A percentile compares a stretch with the other conserved stretches of the same genome.
phyloP scores from a whole-genome alignment of 805 yeast genomes.

The Torulaspora gathmanii region DNA sequence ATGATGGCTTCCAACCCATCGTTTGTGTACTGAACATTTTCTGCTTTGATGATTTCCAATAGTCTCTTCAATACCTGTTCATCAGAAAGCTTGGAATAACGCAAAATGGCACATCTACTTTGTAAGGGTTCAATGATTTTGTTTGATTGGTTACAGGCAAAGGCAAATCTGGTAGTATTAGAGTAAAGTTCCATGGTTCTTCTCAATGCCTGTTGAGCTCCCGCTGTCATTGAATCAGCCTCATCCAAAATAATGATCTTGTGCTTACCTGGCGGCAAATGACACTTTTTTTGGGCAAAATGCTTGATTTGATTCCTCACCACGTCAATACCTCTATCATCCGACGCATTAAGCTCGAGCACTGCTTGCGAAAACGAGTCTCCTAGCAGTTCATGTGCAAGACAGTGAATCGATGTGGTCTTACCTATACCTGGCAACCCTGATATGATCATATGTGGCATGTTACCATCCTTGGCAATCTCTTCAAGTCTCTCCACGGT shows the following conservation, averaged over 20 bases:
- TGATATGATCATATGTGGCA: conserved; percentile 95
- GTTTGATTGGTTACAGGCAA: conserved; percentile 92
- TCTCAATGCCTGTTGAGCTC: conserved; percentile 91
- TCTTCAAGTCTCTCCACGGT: conserved; percentile 78
- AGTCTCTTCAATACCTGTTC: conserved; percentile 78
- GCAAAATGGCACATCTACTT: conserved; percentile 89
- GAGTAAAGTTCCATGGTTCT: conserved; percentile 94
- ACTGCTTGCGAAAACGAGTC: conserved; percentile 73
- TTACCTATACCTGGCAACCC: conserved; percentile 98
- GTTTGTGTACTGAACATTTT: conserved; percentile 70
- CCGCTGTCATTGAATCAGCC: conserved; percentile 95
- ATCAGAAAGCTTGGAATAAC: conserved; percentile 77
- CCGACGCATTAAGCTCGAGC: conserved; percentile 90
- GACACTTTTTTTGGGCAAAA: conserved; percentile 92
- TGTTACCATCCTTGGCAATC: conserved; percentile 88
- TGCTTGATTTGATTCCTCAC: conserved; percentile 91
- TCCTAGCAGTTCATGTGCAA: conserved; percentile 80
- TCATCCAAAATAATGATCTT: conserved; percentile 92
- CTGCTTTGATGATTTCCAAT: conserved; percentile 62
- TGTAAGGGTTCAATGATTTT: conserved; percentile 96
- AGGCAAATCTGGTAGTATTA: conserved; percentile 96
- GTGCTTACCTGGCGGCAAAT: conserved; percentile 82
- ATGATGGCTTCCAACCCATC: conserved; percentile 91
- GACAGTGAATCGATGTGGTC: conserved; percentile 87
- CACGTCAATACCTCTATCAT: conserved; percentile 95